Evolutionary conservation across 306 rosid genomes (phyloP).

Genomic region (Herpetospermum pedunculosum): DNA sequence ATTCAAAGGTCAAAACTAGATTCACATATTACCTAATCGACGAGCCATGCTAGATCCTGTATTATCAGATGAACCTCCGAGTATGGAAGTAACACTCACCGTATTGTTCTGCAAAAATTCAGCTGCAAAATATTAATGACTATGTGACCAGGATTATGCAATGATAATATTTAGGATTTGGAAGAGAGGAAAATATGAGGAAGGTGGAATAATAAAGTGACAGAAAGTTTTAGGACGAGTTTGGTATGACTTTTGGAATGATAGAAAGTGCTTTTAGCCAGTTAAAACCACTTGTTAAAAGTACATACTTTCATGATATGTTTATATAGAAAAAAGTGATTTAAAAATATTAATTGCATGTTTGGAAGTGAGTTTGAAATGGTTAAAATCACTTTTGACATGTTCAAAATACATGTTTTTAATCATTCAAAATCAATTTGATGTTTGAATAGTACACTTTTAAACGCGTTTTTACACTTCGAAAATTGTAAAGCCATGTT

Average conservation of each 20-base stretch:
- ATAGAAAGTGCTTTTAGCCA: neutral
- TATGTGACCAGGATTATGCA: neutral
- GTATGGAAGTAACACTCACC: slow-evolving; percentile 61
- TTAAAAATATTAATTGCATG: too few species aligned
- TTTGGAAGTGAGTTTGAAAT: too few species aligned
- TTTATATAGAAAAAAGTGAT: too few species aligned
- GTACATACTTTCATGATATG: too few species aligned
- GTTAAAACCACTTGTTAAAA: neutral
- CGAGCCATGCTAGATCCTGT: slow-evolving; percentile 82
- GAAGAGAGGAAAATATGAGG: neutral
- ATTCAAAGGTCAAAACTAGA: neutral
- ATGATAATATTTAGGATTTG: neutral
- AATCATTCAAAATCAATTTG: too few species aligned
- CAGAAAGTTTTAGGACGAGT: too few species aligned
- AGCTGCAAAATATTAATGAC: neutral
- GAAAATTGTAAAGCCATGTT: too few species aligned
- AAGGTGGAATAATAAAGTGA: too few species aligned
- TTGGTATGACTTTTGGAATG: neutral
- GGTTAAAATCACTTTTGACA: too few species aligned
- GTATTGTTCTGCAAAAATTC: slow-evolving; percentile 29
- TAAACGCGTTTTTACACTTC: too few species aligned
- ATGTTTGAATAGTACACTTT: too few species aligned
- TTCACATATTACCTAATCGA: slow-evolving; percentile 44
- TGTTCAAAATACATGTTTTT: too few species aligned
- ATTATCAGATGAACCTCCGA: slow-evolving; percentile 81